Conservation (phyloP, 768 basidiomycete genomes). For the Hirschioporus abietinus region DNA sequence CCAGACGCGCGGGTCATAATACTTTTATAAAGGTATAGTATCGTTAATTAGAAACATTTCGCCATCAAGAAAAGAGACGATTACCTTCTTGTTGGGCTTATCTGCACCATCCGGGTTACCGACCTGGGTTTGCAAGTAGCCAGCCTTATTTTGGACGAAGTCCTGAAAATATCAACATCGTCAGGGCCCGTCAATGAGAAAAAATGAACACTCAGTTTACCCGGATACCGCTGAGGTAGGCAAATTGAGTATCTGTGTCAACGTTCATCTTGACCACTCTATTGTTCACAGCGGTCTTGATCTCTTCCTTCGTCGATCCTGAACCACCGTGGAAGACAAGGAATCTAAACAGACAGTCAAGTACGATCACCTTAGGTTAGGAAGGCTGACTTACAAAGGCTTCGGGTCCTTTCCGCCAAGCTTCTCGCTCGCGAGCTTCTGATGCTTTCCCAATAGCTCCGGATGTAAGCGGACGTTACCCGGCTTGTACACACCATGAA, state of each 20-base stretch:
- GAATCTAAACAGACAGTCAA: conserved; percentile 49
- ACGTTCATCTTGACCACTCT: conserved; percentile 99
- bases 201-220: conserved; percentile 30
- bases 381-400: conserved; percentile 65
- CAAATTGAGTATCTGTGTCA: conserved; percentile 92
- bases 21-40: conserved; percentile 34
- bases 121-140: conserved; percentile 84
- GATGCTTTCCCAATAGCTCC: conserved; percentile 89
- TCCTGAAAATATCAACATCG: conserved; percentile 41
- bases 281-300: conserved; percentile 81
- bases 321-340: conserved; percentile 99
- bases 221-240: conserved; percentile 83
- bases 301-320: conserved; percentile 94
- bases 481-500: conserved; percentile 99
- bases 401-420: conserved; percentile 55
- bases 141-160: conserved; percentile 81
- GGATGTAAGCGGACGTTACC: conserved; percentile 95
- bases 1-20: conserved; percentile 97
- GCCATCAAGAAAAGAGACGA: background rate
- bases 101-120: conserved; percentile 96
- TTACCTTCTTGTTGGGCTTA: conserved; percentile 99
- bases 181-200: conserved; percentile 1
- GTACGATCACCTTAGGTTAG: background rate
- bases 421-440: conserved; percentile 66
- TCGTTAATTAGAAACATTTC: conserved; percentile 6